Percentiles rank a stretch among this genome's conserved stretches.
Conservation (phyloP, 352 stramenopile species). For the Pythium folliculosum region DNA sequence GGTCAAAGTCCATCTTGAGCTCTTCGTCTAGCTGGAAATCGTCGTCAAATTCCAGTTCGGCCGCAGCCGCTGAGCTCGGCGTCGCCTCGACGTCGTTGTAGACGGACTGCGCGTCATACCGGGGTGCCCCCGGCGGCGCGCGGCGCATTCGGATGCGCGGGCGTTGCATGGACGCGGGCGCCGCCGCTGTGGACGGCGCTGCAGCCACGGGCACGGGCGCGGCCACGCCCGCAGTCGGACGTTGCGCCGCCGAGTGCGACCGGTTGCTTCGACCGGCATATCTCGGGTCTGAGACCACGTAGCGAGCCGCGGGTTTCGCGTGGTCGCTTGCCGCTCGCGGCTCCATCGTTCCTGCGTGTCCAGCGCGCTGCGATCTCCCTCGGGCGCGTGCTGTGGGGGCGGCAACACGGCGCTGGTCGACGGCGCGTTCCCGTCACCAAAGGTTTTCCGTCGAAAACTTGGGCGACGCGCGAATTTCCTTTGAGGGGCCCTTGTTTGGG, state of each 20-base stretch:
- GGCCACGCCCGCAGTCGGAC: neutral
- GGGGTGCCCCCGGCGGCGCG: neutral
- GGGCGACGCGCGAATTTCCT: conserved; percentile 11
- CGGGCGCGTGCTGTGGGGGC: neutral
- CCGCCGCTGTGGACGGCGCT: neutral
- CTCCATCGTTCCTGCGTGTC: neutral
- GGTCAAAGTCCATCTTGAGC: conserved; percentile 25
- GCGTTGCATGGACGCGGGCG: neutral
- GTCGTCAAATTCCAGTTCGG: conserved; percentile 8
- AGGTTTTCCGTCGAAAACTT: conserved; percentile 26
- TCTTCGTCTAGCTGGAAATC: conserved; percentile 27
- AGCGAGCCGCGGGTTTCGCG: conserved; percentile 14
- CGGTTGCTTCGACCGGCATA: conserved; percentile 8
- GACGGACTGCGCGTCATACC: conserved; percentile 1
- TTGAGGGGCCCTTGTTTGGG: conserved; percentile 8
- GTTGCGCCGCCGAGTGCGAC: neutral
- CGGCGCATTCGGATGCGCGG: neutral
- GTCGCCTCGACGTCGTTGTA: conserved; percentile 8
- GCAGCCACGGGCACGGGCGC: neutral
- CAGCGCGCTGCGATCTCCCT: neutral
- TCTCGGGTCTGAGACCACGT: conserved; percentile 10
- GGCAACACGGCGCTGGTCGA: neutral
- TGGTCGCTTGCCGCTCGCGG: neutral
- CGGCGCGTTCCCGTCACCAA: neutral
- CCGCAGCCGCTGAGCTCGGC: neutral